phyloP scores from a whole-genome alignment of 2,329 filamentous ascomycete species.

The Pezicula radicicola region DNA sequence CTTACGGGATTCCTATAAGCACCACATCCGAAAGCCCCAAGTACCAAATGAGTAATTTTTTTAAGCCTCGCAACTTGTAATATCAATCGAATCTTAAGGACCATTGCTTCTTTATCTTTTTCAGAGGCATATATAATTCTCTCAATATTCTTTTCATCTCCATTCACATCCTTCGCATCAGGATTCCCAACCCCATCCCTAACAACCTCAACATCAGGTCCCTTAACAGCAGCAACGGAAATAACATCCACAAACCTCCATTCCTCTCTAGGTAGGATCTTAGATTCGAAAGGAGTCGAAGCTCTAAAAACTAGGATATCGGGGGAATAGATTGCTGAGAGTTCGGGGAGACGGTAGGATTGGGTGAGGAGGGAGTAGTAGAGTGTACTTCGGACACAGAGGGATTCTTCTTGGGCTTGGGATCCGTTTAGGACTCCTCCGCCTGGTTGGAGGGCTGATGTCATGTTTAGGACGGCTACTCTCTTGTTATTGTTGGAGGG shows the following conservation, averaged over 20 bases:
- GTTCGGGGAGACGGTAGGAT: constrained; percentile 24
- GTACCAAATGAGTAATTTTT: constrained; percentile 54
- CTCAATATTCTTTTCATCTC: no score
- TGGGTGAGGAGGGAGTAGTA: constrained; percentile 37
- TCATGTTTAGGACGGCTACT: constrained; percentile 65
- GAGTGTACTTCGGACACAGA: constrained; percentile 62
- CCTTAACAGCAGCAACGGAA: constrained; percentile 17
- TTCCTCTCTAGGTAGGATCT: constrained; percentile 33
- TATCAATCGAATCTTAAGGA: constrained; percentile 23
- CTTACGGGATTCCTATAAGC: constrained; percentile 60
- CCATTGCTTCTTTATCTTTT: constrained; percentile 19
- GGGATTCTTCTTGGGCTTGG: constrained; percentile 65
- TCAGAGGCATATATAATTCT: constrained; percentile 22
- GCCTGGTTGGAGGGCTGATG: constrained; percentile 53
- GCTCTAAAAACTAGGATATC: constrained; percentile 57
- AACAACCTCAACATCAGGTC: constrained; percentile 11
- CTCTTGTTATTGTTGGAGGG: constrained; percentile 19
- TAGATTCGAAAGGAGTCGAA: constrained; percentile 38
- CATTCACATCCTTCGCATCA: no score
- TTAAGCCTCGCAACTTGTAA: constrained; percentile 43
- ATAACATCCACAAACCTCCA: constrained; percentile 22
- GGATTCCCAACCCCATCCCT: no score
- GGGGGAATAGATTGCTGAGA: constrained; percentile 56
- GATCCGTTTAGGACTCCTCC: constrained; percentile 62
- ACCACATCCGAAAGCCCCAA: constrained; percentile 69